Percentiles rank a stretch among this genome's conserved stretches.
These are phyloP conservation scores for Sindora glabra DNA, from an alignment of 306 rosid genomes.

Conservation along the genomic window DNA sequence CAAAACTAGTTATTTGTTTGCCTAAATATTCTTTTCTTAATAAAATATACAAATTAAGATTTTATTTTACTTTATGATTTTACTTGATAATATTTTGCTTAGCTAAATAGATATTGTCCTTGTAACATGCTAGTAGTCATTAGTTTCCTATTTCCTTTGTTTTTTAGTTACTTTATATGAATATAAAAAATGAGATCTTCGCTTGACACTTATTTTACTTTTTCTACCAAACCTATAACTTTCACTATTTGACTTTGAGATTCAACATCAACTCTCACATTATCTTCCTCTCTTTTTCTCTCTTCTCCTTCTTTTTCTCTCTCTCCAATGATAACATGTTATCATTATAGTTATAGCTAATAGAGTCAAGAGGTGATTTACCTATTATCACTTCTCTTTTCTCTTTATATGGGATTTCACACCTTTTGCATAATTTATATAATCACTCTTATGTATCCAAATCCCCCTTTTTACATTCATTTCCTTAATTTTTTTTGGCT, in stretches of 20 bases:
- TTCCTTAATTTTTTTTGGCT: too few species aligned
- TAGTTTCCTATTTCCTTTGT: not conserved
- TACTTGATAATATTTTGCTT: not conserved
- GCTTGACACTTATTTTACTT: constrained; percentile 27
- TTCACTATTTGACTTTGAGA: constrained; percentile 41
- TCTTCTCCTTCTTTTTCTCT: not conserved
- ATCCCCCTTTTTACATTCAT: too few species aligned
- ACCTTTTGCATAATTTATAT: too few species aligned
- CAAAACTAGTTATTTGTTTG: too few species aligned
- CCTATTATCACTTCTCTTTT: too few species aligned
- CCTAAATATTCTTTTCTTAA: too few species aligned
- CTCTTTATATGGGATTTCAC: too few species aligned
- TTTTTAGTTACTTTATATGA: not conserved
- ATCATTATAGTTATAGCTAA: not conserved
- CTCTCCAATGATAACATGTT: not conserved
- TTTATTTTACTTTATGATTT: too few species aligned
- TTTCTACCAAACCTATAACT: constrained; percentile 17
- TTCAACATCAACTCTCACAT: constrained; percentile 17
- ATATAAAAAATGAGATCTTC: constrained; percentile 17
- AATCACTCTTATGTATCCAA: too few species aligned
- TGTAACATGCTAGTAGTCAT: constrained; percentile 20
- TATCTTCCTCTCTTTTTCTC: not conserved
- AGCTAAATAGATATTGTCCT: constrained; percentile 16
- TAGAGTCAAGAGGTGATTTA: too few species aligned
- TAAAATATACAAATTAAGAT: too few species aligned